phyloP scores from a whole-genome alignment of 306 rosid species.

The Comarum palustre region DNA sequence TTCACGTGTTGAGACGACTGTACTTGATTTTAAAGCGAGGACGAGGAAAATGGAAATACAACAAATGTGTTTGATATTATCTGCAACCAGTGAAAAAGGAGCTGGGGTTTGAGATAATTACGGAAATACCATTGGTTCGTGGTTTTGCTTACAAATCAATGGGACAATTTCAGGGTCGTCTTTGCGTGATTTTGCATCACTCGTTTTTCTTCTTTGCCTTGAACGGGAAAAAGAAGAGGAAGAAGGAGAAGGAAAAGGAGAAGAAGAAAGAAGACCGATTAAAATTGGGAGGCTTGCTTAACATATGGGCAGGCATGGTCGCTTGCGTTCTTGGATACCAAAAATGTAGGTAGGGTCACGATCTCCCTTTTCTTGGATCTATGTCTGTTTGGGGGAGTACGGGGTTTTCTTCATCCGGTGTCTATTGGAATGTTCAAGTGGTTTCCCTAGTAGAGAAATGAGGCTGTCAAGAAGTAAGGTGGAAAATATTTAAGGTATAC shows the following conservation, averaged over 20 bases:
- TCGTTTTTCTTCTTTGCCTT: background rate
- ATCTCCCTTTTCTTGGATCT: background rate
- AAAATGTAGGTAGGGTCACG: background rate
- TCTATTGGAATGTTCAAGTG: background rate
- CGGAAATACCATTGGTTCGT: slow-evolving; percentile 1
- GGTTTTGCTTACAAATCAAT: background rate
- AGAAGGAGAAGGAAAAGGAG: background rate
- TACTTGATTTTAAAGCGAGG: background rate
- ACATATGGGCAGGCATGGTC: background rate
- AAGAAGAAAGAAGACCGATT: too few relatives aligned
- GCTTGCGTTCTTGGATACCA: background rate
- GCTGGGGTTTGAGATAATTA: background rate
- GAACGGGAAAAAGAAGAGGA: background rate
- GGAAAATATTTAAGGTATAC: too few relatives aligned
- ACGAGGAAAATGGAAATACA: slow-evolving; percentile 39
- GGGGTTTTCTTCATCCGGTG: background rate
- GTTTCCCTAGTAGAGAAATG: background rate
- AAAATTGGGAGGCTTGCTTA: background rate
- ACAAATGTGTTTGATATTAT: slow-evolving; percentile 24
- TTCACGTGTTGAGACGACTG: slow-evolving; percentile 20
- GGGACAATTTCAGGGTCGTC: background rate
- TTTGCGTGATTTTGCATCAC: too few relatives aligned
- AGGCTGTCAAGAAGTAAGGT: too few relatives aligned
- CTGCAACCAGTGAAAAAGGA: background rate
- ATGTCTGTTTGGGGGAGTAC: background rate